phyloP scores from a whole-genome alignment of 495 filamentous ascomycete genomes.

The Aspergillus steynii region DNA sequence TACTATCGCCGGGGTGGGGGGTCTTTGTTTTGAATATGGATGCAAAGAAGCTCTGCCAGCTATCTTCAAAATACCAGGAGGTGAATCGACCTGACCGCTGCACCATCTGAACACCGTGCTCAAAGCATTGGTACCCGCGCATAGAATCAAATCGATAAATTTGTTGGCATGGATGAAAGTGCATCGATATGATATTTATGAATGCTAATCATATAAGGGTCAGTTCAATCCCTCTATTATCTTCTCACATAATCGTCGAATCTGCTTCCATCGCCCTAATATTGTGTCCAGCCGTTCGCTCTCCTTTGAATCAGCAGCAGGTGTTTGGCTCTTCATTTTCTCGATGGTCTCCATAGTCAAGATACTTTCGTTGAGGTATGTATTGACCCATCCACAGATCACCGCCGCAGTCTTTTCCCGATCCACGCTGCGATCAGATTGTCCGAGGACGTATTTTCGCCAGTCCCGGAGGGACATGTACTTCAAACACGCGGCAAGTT shows the following conservation, averaged over 20 bases:
- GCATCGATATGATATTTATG: background rate
- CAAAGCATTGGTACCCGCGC: no score
- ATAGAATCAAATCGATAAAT: no score
- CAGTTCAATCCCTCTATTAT: conserved; percentile 5
- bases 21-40: no score
- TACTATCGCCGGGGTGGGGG: no score
- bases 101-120: no score
- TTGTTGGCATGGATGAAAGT: no score
- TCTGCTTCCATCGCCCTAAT: conserved; percentile 45
- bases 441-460: conserved; percentile 32
- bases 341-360: conserved; percentile 25
- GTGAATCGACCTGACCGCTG: no score
- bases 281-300: conserved; percentile 26
- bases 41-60: no score
- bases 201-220: background rate
- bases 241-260: conserved; percentile 30
- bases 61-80: no score
- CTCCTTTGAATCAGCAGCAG: background rate
- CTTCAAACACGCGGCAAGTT: conserved; percentile 54
- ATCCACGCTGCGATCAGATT: conserved; percentile 18
- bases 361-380: conserved; percentile 25
- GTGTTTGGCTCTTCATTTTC: conserved; percentile 8
- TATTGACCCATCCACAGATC: conserved; percentile 26
- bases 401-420: conserved; percentile 19
- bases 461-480: conserved; percentile 31